A percentile compares a stretch with the other conserved stretches of the same genome.
Conservation (phyloP, 2,329 filamentous ascomycete species). For the Pleurostoma richardsiae region DNA sequence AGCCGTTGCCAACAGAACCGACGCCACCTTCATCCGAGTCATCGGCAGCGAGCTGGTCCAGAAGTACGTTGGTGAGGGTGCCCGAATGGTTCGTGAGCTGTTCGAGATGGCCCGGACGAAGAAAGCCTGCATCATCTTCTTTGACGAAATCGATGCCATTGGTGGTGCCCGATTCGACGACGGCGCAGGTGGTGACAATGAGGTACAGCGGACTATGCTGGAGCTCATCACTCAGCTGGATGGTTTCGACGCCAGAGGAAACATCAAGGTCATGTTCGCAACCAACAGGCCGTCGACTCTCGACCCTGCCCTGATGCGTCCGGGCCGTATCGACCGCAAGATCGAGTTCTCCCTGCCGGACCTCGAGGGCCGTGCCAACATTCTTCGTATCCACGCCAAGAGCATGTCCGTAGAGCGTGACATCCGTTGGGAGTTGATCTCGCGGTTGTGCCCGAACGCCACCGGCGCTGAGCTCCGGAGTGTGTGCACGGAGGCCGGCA, state of each 20-base stretch:
- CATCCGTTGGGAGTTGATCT: conserved; percentile 98
- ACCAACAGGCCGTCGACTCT: conserved; percentile 95
- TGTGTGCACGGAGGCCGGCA: conserved; percentile 96
- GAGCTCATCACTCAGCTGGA: conserved; percentile 96
- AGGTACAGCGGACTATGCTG: conserved; percentile 96
- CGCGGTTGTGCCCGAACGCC: conserved; percentile 91
- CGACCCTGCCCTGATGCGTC: conserved; percentile 95
- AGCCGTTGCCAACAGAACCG: conserved; percentile 95
- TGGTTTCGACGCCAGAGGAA: conserved; percentile 92
- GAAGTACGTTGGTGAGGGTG: conserved; percentile 98
- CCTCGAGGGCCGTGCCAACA: conserved; percentile 94
- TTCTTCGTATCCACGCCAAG: conserved; percentile 97
- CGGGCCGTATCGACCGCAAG: conserved; percentile 95
- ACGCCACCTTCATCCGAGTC: conserved; percentile 97
- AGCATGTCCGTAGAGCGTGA: conserved; percentile 99
- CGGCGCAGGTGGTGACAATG: conserved; percentile 93
- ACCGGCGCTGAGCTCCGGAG: conserved; percentile 94
- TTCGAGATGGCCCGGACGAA: conserved; percentile 99
- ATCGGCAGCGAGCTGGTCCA: conserved; percentile 97
- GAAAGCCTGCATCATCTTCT: conserved; percentile 99
- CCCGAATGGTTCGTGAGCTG: conserved; percentile 95
- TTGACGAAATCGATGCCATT: conserved; percentile 96
- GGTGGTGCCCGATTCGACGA: conserved; percentile 96
- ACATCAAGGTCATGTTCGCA: conserved; percentile 99
- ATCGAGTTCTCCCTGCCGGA: conserved; percentile 98